Conservation (phyloP, 139 green algal genomes). For the Tetraselmis striata region DNA sequence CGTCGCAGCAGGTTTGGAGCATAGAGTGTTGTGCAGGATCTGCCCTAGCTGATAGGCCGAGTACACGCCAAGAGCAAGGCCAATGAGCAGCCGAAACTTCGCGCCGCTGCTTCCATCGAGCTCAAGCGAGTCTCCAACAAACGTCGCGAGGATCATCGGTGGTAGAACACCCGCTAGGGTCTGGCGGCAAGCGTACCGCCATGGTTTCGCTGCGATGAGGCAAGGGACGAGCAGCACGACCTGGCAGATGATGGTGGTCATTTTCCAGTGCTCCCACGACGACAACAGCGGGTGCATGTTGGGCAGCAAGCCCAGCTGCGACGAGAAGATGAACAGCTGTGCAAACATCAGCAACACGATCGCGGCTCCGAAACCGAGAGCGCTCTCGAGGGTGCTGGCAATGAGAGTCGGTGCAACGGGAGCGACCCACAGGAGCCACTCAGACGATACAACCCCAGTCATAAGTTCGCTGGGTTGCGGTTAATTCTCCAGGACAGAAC, state of each 20-base stretch:
- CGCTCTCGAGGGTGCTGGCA: not conserved
- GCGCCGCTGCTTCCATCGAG: not conserved
- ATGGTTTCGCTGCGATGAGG: not conserved
- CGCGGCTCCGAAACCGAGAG: not conserved
- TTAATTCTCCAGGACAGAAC: too few species aligned
- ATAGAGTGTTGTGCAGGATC: not conserved
- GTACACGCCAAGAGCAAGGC: not conserved
- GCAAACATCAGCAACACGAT: not conserved
- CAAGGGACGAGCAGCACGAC: not conserved
- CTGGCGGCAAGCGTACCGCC: not conserved
- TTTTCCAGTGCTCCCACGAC: not conserved
- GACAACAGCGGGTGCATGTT: not conserved
- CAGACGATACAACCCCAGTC: too few species aligned
- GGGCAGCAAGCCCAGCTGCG: not conserved
- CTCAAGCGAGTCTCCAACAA: not conserved
- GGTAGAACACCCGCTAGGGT: not conserved
- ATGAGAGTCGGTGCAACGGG: not conserved
- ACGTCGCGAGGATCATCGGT: not conserved
- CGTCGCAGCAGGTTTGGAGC: too few species aligned
- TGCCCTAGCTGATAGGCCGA: not conserved
- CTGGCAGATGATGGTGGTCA: not conserved
- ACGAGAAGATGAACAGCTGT: not conserved
- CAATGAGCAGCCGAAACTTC: not conserved
- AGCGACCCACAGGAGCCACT: not conserved
- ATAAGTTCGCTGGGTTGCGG: too few species aligned